These are phyloP conservation scores for Comarum palustre DNA, from an alignment of 306 rosid species.

Conservation along the genomic window DNA sequence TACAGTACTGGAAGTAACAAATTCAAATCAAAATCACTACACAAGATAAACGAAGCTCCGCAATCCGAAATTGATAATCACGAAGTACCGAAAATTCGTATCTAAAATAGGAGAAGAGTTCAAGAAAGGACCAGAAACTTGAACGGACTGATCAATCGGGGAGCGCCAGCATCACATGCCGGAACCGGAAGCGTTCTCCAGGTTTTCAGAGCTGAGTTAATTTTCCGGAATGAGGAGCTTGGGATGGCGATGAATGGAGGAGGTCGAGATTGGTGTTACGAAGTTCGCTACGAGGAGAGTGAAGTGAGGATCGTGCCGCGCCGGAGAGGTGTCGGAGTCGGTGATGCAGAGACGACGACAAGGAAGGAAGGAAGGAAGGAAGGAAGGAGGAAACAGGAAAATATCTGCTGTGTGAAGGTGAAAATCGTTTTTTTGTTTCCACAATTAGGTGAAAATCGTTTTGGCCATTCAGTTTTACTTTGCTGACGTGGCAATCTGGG, in stretches of 20 bases:
- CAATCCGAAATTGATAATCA: background rate
- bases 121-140: slow-evolving; percentile 6
- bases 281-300: background rate
- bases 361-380: too few relatives aligned
- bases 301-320: background rate
- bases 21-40: background rate
- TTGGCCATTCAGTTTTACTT: too few relatives aligned
- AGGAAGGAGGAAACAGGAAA: too few relatives aligned
- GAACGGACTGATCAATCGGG: slow-evolving; percentile 5
- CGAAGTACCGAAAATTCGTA: background rate
- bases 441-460: too few relatives aligned
- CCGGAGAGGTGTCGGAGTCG: background rate
- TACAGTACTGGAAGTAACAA: background rate
- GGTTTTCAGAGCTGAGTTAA: background rate
- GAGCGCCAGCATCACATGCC: background rate
- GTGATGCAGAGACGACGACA: background rate
- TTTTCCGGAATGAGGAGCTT: background rate
- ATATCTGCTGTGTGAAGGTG: too few relatives aligned
- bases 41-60: background rate
- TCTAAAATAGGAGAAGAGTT: background rate
- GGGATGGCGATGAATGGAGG: background rate
- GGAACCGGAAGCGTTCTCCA: background rate
- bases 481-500: too few relatives aligned
- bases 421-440: too few relatives aligned
- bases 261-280: background rate